A percentile compares a stretch with the other conserved stretches of the same genome.
phyloP scores from a whole-genome alignment of 2,329 filamentous ascomycete species.

The Cordyceps cicadae region DNA sequence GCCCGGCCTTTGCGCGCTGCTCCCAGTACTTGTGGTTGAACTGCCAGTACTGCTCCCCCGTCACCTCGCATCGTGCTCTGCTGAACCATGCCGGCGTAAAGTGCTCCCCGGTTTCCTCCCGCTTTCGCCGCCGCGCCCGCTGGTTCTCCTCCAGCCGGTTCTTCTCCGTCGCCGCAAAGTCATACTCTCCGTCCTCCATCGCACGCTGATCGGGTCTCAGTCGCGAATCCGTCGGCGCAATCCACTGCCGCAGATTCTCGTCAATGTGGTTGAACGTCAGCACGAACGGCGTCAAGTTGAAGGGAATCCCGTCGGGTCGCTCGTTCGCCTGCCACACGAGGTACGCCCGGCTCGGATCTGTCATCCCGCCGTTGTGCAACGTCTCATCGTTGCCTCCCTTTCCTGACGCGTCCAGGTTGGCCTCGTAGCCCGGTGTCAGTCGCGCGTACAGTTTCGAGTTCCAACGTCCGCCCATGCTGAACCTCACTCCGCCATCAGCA shows the following conservation, averaged over 20 bases:
- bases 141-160: conserved; percentile 90
- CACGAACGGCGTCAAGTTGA: conserved; percentile 95
- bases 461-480: conserved; percentile 90
- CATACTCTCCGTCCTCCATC: conserved; percentile 98
- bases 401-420: conserved; percentile 52
- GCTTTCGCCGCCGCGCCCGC: conserved; percentile 60
- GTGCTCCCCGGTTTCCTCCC: conserved; percentile 72
- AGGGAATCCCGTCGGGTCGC: conserved; percentile 77
- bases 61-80: conserved; percentile 63
- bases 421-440: conserved; percentile 84
- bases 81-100: conserved; percentile 81
- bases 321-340: conserved; percentile 86
- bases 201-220: conserved; percentile 88
- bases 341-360: conserved; percentile 67
- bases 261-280: conserved; percentile 89
- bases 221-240: conserved; percentile 91
- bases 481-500: conserved; percentile 66
- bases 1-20: conserved; percentile 56
- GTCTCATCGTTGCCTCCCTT: conserved; percentile 28
- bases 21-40: conserved; percentile 88
- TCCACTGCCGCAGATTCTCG: conserved; percentile 64
- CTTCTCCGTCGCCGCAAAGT: conserved; percentile 88
- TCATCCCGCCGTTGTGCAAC: conserved; percentile 43
- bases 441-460: conserved; percentile 96
- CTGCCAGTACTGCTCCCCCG: conserved; percentile 84